Evolutionary conservation across 257 asterid species (phyloP), one percentile per base, ranked within the genome.

Genomic region (Parsonsia alboflavescens): DNA sequence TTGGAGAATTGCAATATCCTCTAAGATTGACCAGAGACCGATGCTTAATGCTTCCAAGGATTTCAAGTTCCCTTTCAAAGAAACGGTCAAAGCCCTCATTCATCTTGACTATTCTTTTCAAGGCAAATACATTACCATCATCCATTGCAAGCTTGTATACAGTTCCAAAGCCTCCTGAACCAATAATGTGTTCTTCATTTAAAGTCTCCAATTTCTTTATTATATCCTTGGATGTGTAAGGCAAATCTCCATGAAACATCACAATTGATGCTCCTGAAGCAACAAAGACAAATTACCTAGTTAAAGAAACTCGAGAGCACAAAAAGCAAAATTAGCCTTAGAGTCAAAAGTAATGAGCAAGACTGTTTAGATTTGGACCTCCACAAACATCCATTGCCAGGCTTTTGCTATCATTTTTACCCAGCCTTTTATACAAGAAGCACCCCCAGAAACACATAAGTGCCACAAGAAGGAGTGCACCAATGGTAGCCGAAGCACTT

Each of bases 401-500:
- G 84, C 90, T 88, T 86, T 80, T 85, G 76, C 81, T 84, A 17
- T 88, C 96, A 73, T 84, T 82, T 88, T 91, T 93, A 57, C 92
- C 93, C 73, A 88, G 91, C 84, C 92, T 91, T 82, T 93, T 89
- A 80, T 89, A 89, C 79, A 91, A 84, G 83, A 81, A 88, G 82
- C 98, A 93, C 26, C 97, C 97, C 96, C 97, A 89, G 90, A 88
- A 93, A 83, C 98, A 93, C 96, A 93, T 91, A 19, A 93, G 90
- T 50, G 98, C 98, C 49, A 93, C 96, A 80, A 91, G 84, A 83
- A 93, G 96, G 83, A 93, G 80, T 2, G 93, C 98, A 77, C 96
- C 97, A 63, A 94, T 91, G 45, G 99, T 94, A 79, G 97, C 99
- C 61, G 90, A 79, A 57, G 99, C 95, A 84, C 97, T 92, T 79